Conservation (phyloP, 2,329 filamentous ascomycete species). For the Fusarium nanum region DNA sequence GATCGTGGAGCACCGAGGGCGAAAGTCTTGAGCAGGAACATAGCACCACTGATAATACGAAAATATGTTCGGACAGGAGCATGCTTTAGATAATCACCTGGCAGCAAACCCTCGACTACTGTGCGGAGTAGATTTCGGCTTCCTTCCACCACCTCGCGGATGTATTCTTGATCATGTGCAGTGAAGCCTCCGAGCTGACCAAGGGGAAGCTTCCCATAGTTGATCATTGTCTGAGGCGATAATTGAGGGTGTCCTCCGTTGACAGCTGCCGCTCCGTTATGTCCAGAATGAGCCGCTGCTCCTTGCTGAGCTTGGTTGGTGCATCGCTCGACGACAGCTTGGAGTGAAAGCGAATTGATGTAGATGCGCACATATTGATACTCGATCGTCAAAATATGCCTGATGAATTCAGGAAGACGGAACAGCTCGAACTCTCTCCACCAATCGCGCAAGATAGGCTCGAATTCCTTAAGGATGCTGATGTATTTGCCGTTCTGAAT, state of each 20-base stretch:
- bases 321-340: slow-evolving; percentile 94
- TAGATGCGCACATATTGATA: slow-evolving; percentile 96
- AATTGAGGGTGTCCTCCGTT: slow-evolving; percentile 52
- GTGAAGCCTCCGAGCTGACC: slow-evolving; percentile 73
- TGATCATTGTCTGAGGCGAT: slow-evolving; percentile 73
- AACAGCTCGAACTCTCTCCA: slow-evolving; percentile 84
- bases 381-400: slow-evolving; percentile 89
- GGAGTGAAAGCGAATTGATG: slow-evolving; percentile 91
- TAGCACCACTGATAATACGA: slow-evolving; percentile 85
- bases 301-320: slow-evolving; percentile 76
- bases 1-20: slow-evolving; percentile 82
- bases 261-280: slow-evolving; percentile 50
- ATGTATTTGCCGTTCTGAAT: slow-evolving; percentile 89
- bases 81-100: slow-evolving; percentile 81
- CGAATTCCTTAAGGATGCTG: slow-evolving; percentile 81
- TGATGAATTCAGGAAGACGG: slow-evolving; percentile 72
- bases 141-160: slow-evolving; percentile 81
- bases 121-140: slow-evolving; percentile 80
- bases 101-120: slow-evolving; percentile 80
- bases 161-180: slow-evolving; percentile 76
- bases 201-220: slow-evolving; percentile 72
- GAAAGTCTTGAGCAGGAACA: slow-evolving; percentile 88
- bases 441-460: slow-evolving; percentile 83
- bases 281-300: slow-evolving; percentile 54
- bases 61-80: slow-evolving; percentile 88